These are phyloP conservation scores for Nitzschia sp. DNA, from an alignment of 108 stramenopile genomes.

Conservation along the genomic window DNA sequence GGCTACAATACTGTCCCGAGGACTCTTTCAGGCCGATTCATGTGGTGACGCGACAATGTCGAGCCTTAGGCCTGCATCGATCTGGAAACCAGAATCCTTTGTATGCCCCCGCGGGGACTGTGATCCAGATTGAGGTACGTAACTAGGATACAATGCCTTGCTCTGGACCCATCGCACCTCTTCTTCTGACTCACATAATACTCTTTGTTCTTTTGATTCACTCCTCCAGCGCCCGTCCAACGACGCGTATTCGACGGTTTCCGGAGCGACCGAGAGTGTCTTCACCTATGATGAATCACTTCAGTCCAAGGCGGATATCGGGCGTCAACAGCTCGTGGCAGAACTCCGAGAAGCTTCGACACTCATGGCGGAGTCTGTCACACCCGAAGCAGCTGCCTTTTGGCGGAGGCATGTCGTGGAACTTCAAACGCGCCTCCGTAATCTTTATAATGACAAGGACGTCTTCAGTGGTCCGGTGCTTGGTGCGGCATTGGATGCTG, in stretches of 20 bases:
- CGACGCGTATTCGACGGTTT: too few species aligned
- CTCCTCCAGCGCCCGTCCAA: too few species aligned
- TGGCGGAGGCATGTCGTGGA: slow-evolving; percentile 80
- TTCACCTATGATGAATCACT: too few species aligned
- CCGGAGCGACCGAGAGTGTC: too few species aligned
- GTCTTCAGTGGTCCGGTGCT: neutral
- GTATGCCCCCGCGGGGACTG: slow-evolving; percentile 36
- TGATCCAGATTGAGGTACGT: slow-evolving; percentile 27
- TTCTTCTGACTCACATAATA: neutral
- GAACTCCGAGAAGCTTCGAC: slow-evolving; percentile 74
- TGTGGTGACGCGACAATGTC: slow-evolving; percentile 62
- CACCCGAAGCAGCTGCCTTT: slow-evolving; percentile 71
- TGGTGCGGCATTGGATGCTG: neutral
- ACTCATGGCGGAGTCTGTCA: slow-evolving; percentile 67
- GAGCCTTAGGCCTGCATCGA: slow-evolving; percentile 63
- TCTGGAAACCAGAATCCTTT: slow-evolving; percentile 57
- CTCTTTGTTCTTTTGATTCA: neutral
- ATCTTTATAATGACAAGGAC: slow-evolving; percentile 22
- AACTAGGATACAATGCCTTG: too few species aligned
- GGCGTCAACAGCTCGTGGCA: slow-evolving; percentile 59
- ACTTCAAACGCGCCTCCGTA: slow-evolving; percentile 56
- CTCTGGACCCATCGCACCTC: neutral
- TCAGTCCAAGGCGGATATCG: too few species aligned
- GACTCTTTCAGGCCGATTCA: slow-evolving; percentile 36
- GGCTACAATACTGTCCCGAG: slow-evolving; percentile 40